Conservation (phyloP, 2,329 filamentous ascomycete species). For the Talaromyces sp. region DNA sequence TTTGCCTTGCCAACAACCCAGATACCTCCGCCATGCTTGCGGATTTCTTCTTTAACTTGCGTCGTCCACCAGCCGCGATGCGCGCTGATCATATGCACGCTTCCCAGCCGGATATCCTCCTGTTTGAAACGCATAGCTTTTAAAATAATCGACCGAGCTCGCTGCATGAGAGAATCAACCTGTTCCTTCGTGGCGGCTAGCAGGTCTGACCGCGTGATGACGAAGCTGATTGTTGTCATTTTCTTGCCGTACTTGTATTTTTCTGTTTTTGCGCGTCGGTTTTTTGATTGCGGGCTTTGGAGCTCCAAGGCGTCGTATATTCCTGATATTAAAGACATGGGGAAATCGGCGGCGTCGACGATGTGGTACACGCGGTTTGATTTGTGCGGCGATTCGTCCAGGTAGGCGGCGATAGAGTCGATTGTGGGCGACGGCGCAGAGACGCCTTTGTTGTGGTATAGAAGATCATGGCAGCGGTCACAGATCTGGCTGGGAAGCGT, state of each 20-base stretch:
- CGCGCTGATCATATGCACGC: slow-evolving; percentile 80
- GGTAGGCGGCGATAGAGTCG: slow-evolving; percentile 73
- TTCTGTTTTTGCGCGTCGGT: slow-evolving; percentile 66
- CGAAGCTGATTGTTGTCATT: slow-evolving; percentile 79
- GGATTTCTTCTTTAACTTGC: slow-evolving; percentile 79
- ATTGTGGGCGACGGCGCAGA: slow-evolving; percentile 77
- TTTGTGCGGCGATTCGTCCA: slow-evolving; percentile 81
- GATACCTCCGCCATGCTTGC: slow-evolving; percentile 72
- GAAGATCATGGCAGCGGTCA: slow-evolving; percentile 77
- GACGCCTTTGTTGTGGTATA: slow-evolving; percentile 67
- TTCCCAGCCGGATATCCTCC: slow-evolving; percentile 73
- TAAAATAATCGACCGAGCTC: slow-evolving; percentile 70
- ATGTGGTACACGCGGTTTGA: slow-evolving; percentile 95
- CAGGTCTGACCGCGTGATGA: slow-evolving; percentile 84
- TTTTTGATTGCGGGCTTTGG: slow-evolving; percentile 70
- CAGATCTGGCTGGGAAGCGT: slow-evolving; percentile 50
- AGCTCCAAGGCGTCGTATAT: slow-evolving; percentile 66
- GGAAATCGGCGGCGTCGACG: slow-evolving; percentile 92
- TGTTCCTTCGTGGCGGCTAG: slow-evolving; percentile 77
- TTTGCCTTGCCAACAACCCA: slow-evolving; percentile 99
- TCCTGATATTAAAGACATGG: slow-evolving; percentile 80
- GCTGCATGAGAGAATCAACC: slow-evolving; percentile 82
- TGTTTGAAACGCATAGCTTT: slow-evolving; percentile 66
- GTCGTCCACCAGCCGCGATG: slow-evolving; percentile 88
- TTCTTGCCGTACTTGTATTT: slow-evolving; percentile 64